These are phyloP conservation scores for Chaetomium strumarium DNA, from an alignment of 2,329 filamentous ascomycete genomes.

Conservation along the genomic window DNA sequence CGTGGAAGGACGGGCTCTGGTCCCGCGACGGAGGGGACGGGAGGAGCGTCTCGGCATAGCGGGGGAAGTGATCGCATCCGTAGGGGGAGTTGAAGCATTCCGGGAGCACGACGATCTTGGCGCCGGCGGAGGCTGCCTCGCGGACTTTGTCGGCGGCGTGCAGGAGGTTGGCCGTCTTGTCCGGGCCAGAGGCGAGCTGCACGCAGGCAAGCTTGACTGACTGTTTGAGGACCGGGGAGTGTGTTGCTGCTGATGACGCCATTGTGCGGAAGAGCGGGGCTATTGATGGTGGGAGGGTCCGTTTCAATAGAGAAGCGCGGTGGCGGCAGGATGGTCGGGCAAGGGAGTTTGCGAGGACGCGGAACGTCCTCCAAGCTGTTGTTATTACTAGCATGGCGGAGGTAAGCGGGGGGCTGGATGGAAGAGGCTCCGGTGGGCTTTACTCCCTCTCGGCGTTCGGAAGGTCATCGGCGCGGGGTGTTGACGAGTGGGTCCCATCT, in stretches of 20 bases:
- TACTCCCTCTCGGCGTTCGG: not conserved
- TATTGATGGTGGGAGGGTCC: conserved; percentile 9
- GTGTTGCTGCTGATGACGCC: conserved; percentile 27
- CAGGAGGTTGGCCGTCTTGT: conserved; percentile 79
- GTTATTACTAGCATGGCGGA: conserved; percentile 17
- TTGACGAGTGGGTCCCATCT: conserved; percentile 5
- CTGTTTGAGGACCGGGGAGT: conserved; percentile 56
- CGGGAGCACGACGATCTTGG: conserved; percentile 83
- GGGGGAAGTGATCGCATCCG: conserved; percentile 81
- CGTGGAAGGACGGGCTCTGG: conserved; percentile 78
- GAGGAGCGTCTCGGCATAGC: conserved; percentile 81
- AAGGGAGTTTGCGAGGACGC: conserved; percentile 10
- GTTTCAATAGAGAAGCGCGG: not conserved
- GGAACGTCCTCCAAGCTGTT: conserved; percentile 18
- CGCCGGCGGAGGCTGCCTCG: conserved; percentile 69
- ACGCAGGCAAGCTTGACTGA: conserved; percentile 75
- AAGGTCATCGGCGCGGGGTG: conserved; percentile 16
- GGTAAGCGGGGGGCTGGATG: conserved; percentile 1
- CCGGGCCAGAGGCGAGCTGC: conserved; percentile 72
- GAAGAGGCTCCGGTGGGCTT: not conserved
- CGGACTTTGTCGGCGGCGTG: conserved; percentile 78
- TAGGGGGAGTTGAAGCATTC: conserved; percentile 99
- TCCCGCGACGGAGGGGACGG: conserved; percentile 66
- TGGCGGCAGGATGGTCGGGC: not conserved
- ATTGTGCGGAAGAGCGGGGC: conserved; percentile 29